These are phyloP conservation scores for Candida sphagnicola DNA, from an alignment of 805 yeast species.

Conservation along the genomic window DNA sequence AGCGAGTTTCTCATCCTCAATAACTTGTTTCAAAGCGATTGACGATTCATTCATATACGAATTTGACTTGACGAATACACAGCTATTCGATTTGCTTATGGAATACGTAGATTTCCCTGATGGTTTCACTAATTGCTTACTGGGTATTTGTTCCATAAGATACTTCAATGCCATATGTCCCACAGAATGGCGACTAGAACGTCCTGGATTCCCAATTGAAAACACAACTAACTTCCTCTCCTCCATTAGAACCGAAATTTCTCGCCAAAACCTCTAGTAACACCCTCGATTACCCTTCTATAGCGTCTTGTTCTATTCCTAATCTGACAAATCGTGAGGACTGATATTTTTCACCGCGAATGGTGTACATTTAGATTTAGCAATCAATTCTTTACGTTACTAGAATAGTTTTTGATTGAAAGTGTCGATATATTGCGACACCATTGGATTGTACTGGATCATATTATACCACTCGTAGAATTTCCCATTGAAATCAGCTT, in stretches of 20 bases:
- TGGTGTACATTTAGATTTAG: too few relatives aligned
- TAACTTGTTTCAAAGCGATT: conserved; percentile 21
- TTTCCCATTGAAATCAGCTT: too few relatives aligned
- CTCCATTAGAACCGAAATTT: not conserved
- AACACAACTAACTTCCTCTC: conserved; percentile 11
- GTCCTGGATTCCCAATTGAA: conserved; percentile 41
- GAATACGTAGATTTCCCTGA: conserved; percentile 24
- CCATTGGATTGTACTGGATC: too few relatives aligned
- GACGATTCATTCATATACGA: conserved; percentile 39
- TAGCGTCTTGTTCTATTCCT: too few relatives aligned
- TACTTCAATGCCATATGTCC: conserved; percentile 33
- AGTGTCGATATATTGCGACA: too few relatives aligned
- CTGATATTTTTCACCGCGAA: too few relatives aligned
- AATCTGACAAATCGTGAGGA: too few relatives aligned
- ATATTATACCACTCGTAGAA: too few relatives aligned
- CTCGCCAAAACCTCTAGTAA: not conserved
- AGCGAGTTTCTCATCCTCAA: conserved; percentile 13
- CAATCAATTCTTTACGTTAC: too few relatives aligned
- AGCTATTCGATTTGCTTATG: conserved; percentile 15
- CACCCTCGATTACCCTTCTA: not conserved
- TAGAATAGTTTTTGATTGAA: too few relatives aligned
- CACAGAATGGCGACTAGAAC: conserved; percentile 34
- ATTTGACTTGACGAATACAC: conserved; percentile 31
- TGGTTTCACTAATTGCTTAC: conserved; percentile 23
- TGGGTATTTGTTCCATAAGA: conserved; percentile 21